A percentile compares a stretch with the other conserved stretches of the same genome.
These are phyloP conservation scores for Saccharomyces uvarum DNA, from an alignment of 1,139 yeast genomes.

Conservation along the genomic window DNA sequence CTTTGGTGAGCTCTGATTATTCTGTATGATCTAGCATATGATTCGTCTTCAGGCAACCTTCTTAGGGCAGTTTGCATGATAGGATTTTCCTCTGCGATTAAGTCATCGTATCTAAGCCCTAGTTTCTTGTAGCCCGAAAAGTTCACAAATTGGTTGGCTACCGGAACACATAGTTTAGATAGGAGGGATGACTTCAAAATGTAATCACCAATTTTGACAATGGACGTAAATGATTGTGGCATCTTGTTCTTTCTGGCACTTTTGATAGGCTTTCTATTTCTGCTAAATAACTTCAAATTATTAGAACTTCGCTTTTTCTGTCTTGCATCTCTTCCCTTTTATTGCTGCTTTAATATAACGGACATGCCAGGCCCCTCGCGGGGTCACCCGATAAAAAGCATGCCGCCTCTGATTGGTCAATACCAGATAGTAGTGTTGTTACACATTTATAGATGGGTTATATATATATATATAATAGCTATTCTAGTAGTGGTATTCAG, in stretches of 20 bases:
- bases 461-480: background rate
- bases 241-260: constrained; percentile 10
- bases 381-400: constrained; percentile 1
- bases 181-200: constrained; percentile 75
- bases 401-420: constrained; percentile 6
- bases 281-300: background rate
- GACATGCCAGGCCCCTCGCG: background rate
- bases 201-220: constrained; percentile 74
- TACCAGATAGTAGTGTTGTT: background rate
- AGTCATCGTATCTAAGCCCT: constrained; percentile 85
- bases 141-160: constrained; percentile 64
- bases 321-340: background rate
- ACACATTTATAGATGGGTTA: background rate
- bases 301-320: background rate
- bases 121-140: constrained; percentile 87
- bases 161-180: constrained; percentile 68
- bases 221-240: constrained; percentile 60
- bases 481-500: constrained; percentile 39
- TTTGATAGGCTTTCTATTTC: background rate
- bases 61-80: constrained; percentile 77
- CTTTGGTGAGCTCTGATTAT: constrained; percentile 86
- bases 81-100: constrained; percentile 81
- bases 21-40: constrained; percentile 89
- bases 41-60: constrained; percentile 77
- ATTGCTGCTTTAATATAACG: background rate